These are phyloP conservation scores for Viridothelium virens DNA, from an alignment of 495 filamentous ascomycete species.

Conservation along the genomic window DNA sequence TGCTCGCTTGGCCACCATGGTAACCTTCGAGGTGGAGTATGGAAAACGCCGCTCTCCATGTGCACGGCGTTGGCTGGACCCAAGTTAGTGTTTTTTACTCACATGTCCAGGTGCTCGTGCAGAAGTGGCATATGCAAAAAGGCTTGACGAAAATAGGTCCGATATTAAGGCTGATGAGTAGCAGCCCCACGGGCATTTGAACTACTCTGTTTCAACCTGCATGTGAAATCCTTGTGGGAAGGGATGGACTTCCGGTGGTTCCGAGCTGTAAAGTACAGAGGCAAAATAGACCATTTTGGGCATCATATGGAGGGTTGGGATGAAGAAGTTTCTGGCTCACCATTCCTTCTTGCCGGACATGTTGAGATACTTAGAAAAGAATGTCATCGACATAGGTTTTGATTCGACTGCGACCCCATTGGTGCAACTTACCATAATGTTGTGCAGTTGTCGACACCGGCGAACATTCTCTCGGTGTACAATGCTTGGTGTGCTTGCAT, in stretches of 20 bases:
- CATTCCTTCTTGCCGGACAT: background rate
- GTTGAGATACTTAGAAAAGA: background rate
- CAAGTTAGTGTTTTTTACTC: background rate
- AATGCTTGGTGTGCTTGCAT: no score
- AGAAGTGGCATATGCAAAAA: background rate
- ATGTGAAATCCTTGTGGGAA: background rate
- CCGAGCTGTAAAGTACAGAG: constrained; percentile 1
- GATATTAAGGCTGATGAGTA: background rate
- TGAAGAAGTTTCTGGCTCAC: background rate
- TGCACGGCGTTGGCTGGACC: background rate
- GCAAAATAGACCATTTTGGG: background rate
- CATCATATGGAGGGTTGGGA: background rate
- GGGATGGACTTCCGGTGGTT: background rate
- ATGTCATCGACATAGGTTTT: background rate
- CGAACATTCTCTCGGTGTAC: background rate
- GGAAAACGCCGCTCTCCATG: background rate
- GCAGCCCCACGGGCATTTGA: background rate
- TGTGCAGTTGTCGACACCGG: background rate
- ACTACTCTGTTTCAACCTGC: background rate
- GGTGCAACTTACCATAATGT: background rate
- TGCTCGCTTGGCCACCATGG: background rate
- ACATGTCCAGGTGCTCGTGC: background rate
- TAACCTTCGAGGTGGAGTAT: background rate
- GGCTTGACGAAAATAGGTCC: constrained; percentile 2
- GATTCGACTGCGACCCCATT: background rate